phyloP scores from a whole-genome alignment of 768 basidiomycete species.

The Clitopilus hobsonii region DNA sequence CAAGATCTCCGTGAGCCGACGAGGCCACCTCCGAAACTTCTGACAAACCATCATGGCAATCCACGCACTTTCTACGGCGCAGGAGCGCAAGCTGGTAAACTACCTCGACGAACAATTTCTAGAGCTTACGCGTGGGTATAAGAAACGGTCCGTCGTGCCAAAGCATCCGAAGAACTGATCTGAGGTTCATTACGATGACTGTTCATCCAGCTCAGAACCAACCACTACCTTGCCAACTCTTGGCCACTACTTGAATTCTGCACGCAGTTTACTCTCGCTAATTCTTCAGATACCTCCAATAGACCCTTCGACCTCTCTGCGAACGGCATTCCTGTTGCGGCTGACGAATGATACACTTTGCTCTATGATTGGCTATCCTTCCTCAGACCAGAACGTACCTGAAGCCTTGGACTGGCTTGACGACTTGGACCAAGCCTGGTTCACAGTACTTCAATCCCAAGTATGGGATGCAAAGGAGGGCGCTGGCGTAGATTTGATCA shows the following conservation, averaged over 20 bases:
- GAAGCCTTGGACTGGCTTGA: constrained; percentile 63
- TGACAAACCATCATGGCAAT: background rate
- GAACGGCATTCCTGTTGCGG: constrained; percentile 64
- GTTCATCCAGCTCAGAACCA: constrained; percentile 36
- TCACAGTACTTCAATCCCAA: constrained; percentile 57
- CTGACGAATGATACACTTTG: constrained; percentile 64
- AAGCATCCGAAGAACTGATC: background rate
- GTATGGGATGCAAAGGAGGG: constrained; percentile 58
- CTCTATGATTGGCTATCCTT: constrained; percentile 58
- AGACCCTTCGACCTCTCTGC: constrained; percentile 63
- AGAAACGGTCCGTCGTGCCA: constrained; percentile 58
- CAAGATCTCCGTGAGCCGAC: background rate
- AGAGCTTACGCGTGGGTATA: constrained; percentile 62
- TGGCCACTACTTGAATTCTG: constrained; percentile 51
- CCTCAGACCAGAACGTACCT: constrained; percentile 37
- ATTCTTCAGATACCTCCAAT: constrained; percentile 73
- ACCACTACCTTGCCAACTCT: constrained; percentile 55
- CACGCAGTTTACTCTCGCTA: constrained; percentile 51
- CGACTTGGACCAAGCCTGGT: constrained; percentile 74
- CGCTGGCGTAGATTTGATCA: constrained; percentile 28
- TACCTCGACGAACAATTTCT: constrained; percentile 66
- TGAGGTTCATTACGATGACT: too few relatives aligned
- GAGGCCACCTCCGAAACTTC: background rate
- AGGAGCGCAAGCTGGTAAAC: constrained; percentile 61
- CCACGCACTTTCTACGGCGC: constrained; percentile 40